Percentiles rank a stretch among this genome's conserved stretches.
phyloP scores from a whole-genome alignment of 2,329 filamentous ascomycete species.

The Ophiostoma triangulosporum region DNA sequence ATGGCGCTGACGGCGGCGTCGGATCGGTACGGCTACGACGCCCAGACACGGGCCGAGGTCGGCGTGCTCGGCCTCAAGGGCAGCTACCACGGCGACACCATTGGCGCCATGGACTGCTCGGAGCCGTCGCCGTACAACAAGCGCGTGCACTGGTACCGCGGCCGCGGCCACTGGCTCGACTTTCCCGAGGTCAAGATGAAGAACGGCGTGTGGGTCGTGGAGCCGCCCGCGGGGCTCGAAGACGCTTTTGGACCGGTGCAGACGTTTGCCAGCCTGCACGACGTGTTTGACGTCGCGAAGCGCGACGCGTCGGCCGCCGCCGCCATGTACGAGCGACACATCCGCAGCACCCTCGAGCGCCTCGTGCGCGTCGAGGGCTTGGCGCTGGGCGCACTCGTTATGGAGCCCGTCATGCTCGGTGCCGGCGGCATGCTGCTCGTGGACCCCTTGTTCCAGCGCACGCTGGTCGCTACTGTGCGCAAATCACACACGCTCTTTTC shows the following conservation, averaged over 20 bases:
- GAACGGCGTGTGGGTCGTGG: constrained; percentile 52
- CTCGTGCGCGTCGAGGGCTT: constrained; percentile 39
- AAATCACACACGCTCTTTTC: constrained; percentile 20
- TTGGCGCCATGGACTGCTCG: constrained; percentile 75
- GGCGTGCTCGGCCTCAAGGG: constrained; percentile 63
- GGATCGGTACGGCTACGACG: constrained; percentile 51
- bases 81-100: constrained; percentile 78
- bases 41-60: constrained; percentile 30
- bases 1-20: constrained; percentile 65
- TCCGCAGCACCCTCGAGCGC: constrained; percentile 36
- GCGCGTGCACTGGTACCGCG: constrained; percentile 76
- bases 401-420: constrained; percentile 70
- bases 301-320: constrained; percentile 25
- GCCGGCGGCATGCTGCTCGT: constrained; percentile 75
- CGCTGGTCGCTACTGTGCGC: constrained; percentile 55
- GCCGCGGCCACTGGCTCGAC: constrained; percentile 69
- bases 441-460: constrained; percentile 70
- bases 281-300: constrained; percentile 1
- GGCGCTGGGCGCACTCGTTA: constrained; percentile 63
- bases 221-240: constrained; percentile 22
- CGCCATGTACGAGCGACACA: constrained; percentile 44
- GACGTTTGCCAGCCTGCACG: background rate
- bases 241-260: background rate
- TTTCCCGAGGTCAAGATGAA: constrained; percentile 59
- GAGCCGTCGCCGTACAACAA: constrained; percentile 68